Evolutionary conservation across 2,329 filamentous ascomycete genomes (phyloP), one percentile per base, ranked within the genome.

Genomic region (Magnaporthiopsis rhizophila): DNA sequence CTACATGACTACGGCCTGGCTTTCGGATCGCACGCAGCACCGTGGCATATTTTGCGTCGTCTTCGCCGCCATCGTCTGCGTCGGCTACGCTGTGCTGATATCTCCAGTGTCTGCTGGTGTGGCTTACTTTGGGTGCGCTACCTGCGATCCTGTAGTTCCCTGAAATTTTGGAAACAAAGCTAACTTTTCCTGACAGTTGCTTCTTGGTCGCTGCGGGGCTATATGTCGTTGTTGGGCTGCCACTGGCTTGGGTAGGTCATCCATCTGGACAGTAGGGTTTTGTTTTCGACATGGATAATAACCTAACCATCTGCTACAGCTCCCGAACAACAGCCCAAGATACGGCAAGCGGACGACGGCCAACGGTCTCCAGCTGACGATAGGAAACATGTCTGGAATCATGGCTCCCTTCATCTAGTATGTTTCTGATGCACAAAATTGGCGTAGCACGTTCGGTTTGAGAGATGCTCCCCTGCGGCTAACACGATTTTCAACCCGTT

Each of bases 121-220:
- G 8, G 88, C 89, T 68, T 93, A 92, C 70, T 89, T 90, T 68
- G 90, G 77, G 68, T 77, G 69, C 62, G 66, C 63, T 36, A 2
- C 38, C 56, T 36, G 11, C 32, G 9, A 1, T 4, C 26, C 13
- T 21, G 18, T 12, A 13, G 6, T 21, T 38, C 15, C 18, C 9
- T 45, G 4, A 45, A 57, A 57, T 8, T 13, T 57, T 3, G 3
- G n/a, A 57, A 58, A 15, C 36, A 38, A 26, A 0, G 88, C 87
- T 0, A 90, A 85, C 1, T 89, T 90, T 85, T 0, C 81, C 88
- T 63, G 89, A 89, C 2, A 92, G 86, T 2, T 92, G 89, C 66
- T 89, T 92, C 73, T 76, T 94, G n/a, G 84, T 92, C 0, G 89
- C 90, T 0, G 81, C 86, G 66, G 90, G 90, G 0, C 72, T 94